Conservation (phyloP, 139 green algal species). For the Klebsormidium nitens region DNA sequence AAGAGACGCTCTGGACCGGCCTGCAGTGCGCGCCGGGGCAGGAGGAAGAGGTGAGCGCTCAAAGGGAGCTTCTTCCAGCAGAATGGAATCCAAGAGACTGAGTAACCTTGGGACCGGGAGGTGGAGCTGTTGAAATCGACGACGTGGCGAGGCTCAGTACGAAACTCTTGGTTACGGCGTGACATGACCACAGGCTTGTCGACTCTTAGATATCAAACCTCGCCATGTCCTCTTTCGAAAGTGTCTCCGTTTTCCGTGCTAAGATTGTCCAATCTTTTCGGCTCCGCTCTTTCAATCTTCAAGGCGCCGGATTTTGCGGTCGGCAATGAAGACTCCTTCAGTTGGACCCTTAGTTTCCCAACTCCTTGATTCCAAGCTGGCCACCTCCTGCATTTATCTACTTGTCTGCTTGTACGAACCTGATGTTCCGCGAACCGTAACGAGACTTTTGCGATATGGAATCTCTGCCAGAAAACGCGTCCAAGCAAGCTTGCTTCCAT, state of each 20-base stretch:
- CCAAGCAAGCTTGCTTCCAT: background rate
- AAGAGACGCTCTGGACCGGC: constrained; percentile 68
- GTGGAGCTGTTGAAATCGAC: background rate
- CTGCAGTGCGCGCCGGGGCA: constrained; percentile 36
- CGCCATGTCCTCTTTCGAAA: too few species aligned
- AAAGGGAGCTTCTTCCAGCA: background rate
- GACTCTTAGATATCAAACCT: background rate
- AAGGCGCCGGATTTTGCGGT: too few species aligned
- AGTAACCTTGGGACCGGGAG: background rate
- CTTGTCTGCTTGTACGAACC: background rate
- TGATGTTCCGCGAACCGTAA: too few species aligned
- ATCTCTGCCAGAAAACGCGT: too few species aligned
- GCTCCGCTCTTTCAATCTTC: too few species aligned
- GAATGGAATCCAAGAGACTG: background rate
- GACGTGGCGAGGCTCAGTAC: background rate
- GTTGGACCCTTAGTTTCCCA: too few species aligned
- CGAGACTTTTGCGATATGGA: too few species aligned
- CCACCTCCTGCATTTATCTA: too few species aligned
- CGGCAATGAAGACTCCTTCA: too few species aligned
- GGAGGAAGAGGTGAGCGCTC: background rate
- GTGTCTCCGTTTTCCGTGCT: too few species aligned
- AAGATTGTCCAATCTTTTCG: too few species aligned
- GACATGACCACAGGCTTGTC: background rate
- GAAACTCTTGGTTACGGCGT: background rate
- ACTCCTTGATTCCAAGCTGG: too few species aligned